Percentiles rank a stretch among this genome's conserved stretches.
These are phyloP conservation scores for Pleurotus citrinopileatus DNA, from an alignment of 768 basidiomycete species.

Conservation along the genomic window DNA sequence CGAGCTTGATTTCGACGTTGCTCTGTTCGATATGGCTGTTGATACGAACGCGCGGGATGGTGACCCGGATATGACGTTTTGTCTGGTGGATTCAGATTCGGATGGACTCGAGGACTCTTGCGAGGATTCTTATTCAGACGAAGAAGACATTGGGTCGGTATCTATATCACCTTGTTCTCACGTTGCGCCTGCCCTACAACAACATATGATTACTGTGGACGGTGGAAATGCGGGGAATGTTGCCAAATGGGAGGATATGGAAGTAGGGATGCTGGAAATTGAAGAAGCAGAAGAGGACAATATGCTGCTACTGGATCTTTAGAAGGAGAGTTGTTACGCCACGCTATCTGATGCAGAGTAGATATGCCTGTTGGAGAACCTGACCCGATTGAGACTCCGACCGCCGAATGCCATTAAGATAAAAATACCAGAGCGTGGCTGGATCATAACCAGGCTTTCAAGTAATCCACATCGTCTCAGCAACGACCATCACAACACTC, in stretches of 20 bases:
- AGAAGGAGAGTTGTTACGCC: background rate
- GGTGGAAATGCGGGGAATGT: slow-evolving; percentile 1
- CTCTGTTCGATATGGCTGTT: slow-evolving; percentile 5
- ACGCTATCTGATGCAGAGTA: background rate
- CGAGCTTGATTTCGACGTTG: background rate
- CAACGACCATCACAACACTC: background rate
- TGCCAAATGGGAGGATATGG: background rate
- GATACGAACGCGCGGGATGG: background rate
- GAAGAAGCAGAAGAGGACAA: background rate
- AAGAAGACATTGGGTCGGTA: background rate
- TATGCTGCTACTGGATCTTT: background rate
- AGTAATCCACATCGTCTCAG: background rate
- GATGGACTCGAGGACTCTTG: background rate
- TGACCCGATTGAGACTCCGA: background rate
- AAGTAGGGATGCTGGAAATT: background rate
- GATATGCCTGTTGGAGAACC: background rate
- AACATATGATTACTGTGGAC: background rate
- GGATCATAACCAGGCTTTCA: background rate
- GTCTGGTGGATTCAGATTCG: slow-evolving; percentile 11
- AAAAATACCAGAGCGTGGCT: background rate
- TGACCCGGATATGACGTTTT: slow-evolving; percentile 16
- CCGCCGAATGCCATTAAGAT: slow-evolving; percentile 3
- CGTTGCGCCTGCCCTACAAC: background rate
- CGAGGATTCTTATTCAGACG: no score
- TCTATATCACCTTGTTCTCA: slow-evolving; percentile 5